Evolutionary conservation across 306 rosid genomes (phyloP).

Genomic region (Abrus precatorius): DNA sequence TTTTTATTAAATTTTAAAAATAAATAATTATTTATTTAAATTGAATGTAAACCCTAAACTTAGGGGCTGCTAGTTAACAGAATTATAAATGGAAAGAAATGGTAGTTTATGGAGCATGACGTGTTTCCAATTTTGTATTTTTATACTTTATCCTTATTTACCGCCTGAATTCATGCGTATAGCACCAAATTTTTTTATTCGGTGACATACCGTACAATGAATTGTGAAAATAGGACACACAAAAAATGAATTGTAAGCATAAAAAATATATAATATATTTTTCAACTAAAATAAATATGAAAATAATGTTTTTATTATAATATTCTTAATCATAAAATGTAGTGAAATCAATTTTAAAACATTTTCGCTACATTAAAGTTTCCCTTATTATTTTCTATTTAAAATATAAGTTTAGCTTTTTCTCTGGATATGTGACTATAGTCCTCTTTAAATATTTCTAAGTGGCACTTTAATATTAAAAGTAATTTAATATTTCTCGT

Average conservation of each 20-base stretch:
- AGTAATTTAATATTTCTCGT: background rate
- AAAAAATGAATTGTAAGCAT: no score
- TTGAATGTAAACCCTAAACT: no score
- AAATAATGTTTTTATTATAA: no score
- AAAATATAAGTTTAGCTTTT: background rate
- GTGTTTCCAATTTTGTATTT: slow-evolving; percentile 25
- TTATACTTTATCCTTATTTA: slow-evolving; percentile 21
- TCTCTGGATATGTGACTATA: background rate
- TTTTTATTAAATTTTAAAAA: no score
- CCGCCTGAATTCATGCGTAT: slow-evolving; percentile 9
- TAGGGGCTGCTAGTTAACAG: background rate
- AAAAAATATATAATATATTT: no score
- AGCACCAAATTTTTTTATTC: background rate
- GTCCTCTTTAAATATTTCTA: background rate
- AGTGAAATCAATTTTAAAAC: background rate
- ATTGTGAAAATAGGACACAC: background rate
- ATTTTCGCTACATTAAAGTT: background rate
- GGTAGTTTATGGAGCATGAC: background rate
- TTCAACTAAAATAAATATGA: no score
- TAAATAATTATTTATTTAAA: no score
- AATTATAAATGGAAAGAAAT: background rate
- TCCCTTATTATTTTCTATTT: background rate
- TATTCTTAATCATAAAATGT: no score
- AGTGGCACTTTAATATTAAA: background rate
- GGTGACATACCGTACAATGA: background rate